These are phyloP conservation scores for Syzygium grande DNA, from an alignment of 345 rosid genomes.

Conservation along the genomic window DNA sequence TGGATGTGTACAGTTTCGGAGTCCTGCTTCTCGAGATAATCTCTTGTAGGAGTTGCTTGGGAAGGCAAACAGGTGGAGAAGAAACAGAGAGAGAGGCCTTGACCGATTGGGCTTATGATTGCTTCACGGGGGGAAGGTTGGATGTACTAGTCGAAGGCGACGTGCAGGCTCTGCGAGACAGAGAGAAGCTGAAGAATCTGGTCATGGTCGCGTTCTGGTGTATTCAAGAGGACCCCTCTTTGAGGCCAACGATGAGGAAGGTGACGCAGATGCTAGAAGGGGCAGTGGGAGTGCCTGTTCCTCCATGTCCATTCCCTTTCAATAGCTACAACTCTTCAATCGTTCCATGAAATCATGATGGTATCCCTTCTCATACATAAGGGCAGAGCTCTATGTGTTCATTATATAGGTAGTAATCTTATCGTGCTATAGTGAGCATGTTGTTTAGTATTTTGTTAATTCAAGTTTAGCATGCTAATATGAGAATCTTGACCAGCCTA, in stretches of 20 bases:
- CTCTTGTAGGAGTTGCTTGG: conserved; percentile 5
- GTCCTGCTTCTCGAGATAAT: conserved; percentile 21
- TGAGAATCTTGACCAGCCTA: background rate
- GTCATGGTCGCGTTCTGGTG: conserved; percentile 40
- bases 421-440: background rate
- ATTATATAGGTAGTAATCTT: background rate
- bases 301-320: conserved; percentile 9
- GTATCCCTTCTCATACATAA: background rate
- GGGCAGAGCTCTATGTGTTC: background rate
- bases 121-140: conserved; percentile 17
- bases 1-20: conserved; percentile 22
- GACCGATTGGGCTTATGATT: conserved; percentile 35
- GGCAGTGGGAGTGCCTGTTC: conserved; percentile 12
- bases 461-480: background rate
- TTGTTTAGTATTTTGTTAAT: background rate
- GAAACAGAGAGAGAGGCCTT: conserved; percentile 21
- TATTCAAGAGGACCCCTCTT: conserved; percentile 31
- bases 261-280: conserved; percentile 55
- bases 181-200: background rate
- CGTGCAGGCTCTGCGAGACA: conserved; percentile 6
- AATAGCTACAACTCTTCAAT: background rate
- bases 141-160: conserved; percentile 14
- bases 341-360: background rate
- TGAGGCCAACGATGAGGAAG: conserved; percentile 35
- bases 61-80: background rate